A percentile compares a stretch with the other conserved stretches of the same genome.
Evolutionary conservation across 2,329 filamentous ascomycete genomes (phyloP).

Genomic region (Phyllosticta paracitricarpa): DNA sequence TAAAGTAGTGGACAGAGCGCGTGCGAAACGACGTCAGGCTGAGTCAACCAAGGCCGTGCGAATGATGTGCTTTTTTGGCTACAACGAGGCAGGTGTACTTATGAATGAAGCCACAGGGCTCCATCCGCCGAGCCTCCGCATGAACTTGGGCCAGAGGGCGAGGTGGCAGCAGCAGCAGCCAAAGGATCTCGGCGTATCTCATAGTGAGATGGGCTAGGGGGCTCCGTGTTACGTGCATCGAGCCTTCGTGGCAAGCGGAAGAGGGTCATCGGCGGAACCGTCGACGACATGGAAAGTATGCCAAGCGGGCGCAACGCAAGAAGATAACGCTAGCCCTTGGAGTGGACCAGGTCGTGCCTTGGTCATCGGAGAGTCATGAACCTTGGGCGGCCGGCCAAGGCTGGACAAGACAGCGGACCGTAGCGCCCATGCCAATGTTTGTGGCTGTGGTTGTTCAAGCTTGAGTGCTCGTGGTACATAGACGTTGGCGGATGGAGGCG

Average conservation of each 20-base stretch:
- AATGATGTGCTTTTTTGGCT: background rate
- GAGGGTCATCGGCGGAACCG: background rate
- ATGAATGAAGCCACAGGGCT: background rate
- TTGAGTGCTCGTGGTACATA: background rate
- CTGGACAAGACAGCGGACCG: conserved; percentile 10
- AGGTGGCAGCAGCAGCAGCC: background rate
- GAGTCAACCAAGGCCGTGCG: background rate
- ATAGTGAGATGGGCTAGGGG: background rate
- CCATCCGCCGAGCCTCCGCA: background rate
- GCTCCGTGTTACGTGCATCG: background rate
- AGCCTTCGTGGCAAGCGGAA: background rate
- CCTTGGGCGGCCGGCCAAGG: conserved; percentile 4
- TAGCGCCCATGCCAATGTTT: conserved; percentile 8
- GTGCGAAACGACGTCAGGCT: background rate
- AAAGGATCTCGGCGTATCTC: background rate
- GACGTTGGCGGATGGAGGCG: background rate
- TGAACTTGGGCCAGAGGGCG: background rate
- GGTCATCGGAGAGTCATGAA: background rate
- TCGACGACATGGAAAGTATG: background rate
- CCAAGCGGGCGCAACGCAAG: background rate
- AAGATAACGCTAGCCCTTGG: background rate
- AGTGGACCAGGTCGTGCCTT: background rate
- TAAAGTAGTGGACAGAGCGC: background rate
- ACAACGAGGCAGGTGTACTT: background rate
- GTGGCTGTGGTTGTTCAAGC: conserved; percentile 6